Conservation (phyloP, 345 rosid genomes). For the Fremontodendron californicum region DNA sequence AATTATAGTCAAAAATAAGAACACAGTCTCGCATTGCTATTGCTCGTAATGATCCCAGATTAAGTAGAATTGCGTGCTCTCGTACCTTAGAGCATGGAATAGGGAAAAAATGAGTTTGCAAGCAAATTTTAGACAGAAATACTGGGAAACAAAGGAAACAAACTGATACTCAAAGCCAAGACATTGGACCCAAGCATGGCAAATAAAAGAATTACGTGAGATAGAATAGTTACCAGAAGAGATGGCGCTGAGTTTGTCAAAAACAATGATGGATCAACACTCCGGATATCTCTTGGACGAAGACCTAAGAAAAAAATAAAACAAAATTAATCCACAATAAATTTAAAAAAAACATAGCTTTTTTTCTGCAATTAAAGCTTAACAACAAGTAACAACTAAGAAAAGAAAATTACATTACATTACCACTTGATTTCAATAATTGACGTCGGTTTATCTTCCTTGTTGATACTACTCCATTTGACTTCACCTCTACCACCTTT, state of each 20-base stretch:
- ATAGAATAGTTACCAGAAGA: conserved; percentile 58
- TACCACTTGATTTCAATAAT: conserved; percentile 84
- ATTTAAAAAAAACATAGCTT: not conserved
- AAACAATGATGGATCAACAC: conserved; percentile 93
- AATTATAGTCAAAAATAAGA: conserved; percentile 75
- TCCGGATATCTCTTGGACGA: conserved; percentile 88
- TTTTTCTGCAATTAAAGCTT: not conserved
- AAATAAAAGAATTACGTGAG: conserved; percentile 4
- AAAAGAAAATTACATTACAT: conserved; percentile 4
- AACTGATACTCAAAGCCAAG: not conserved
- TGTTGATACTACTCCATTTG: conserved; percentile 64
- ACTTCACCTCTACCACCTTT: conserved; percentile 87
- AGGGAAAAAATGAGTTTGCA: not conserved
- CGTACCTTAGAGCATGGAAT: conserved; percentile 53
- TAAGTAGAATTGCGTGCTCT: conserved; percentile 81
- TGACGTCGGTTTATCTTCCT: conserved; percentile 85
- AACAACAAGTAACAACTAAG: not conserved
- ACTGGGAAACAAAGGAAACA: not conserved
- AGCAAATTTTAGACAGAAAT: not conserved
- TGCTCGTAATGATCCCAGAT: conserved; percentile 82
- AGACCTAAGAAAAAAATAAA: conserved; percentile 50
- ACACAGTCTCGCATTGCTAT: conserved; percentile 87
- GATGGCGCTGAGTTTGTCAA: conserved; percentile 90
- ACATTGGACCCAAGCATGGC: not conserved
- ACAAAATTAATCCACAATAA: not conserved